Conservation (phyloP, 2,329 filamentous ascomycete genomes). For the Daldinia sp. region DNA sequence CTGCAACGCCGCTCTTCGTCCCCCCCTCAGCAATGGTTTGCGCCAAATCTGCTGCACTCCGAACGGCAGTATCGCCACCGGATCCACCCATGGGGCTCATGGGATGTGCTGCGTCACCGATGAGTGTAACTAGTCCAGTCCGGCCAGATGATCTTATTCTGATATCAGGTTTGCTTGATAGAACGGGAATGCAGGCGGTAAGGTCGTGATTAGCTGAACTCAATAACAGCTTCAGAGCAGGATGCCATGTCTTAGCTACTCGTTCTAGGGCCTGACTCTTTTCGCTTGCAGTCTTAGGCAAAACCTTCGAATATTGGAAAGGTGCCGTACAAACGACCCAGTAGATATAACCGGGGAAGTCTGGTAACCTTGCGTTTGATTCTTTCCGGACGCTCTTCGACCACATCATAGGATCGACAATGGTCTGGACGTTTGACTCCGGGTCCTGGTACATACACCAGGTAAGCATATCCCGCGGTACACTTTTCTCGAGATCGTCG, state of each 20-base stretch:
- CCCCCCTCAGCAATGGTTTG: conserved; percentile 37
- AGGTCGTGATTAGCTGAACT: conserved; percentile 36
- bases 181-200: conserved; percentile 40
- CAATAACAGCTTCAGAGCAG: conserved; percentile 41
- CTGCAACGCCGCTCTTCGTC: conserved; percentile 23
- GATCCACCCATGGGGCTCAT: conserved; percentile 47
- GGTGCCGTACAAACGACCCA: conserved; percentile 43
- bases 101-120: conserved; percentile 43
- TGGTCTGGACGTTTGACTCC: conserved; percentile 40
- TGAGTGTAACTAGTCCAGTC: conserved; percentile 36
- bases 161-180: conserved; percentile 46
- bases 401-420: conserved; percentile 45
- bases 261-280: conserved; percentile 36
- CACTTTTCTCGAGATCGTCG: conserved; percentile 31
- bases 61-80: conserved; percentile 44
- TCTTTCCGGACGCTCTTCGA: conserved; percentile 32
- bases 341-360: conserved; percentile 43
- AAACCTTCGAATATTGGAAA: conserved; percentile 32
- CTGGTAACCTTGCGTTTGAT: conserved; percentile 34
- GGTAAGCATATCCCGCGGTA: conserved; percentile 38
- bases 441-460: conserved; percentile 46
- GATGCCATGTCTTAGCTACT: conserved; percentile 41
- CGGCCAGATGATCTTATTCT: conserved; percentile 33
- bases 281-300: conserved; percentile 41
- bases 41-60: conserved; percentile 42